These are phyloP conservation scores for Filosporella fistucella DNA, from an alignment of 495 filamentous ascomycete species.

Conservation along the genomic window DNA sequence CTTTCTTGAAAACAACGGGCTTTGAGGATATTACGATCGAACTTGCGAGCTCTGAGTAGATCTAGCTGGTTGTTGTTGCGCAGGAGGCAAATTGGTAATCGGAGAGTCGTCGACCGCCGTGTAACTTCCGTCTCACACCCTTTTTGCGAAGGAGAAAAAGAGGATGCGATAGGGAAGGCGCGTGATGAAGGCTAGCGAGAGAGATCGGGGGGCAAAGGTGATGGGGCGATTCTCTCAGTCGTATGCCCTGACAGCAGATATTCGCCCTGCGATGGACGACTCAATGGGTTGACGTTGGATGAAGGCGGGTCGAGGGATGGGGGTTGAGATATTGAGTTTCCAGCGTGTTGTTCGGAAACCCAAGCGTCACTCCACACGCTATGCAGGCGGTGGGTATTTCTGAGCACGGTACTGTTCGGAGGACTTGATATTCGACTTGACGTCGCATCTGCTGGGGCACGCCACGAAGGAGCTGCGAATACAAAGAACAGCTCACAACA, in stretches of 20 bases:
- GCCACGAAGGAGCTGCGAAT: no score
- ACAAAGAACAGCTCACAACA: no score
- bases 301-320: conserved; percentile 1
- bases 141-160: conserved; percentile 15
- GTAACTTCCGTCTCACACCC: conserved; percentile 13
- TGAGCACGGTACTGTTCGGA: no score
- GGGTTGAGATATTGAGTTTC: conserved; percentile 10
- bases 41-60: not conserved
- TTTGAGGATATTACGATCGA: not conserved
- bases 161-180: conserved; percentile 24
- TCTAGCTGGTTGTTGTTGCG: not conserved
- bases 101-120: conserved; percentile 9
- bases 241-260: not conserved
- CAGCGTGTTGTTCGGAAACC: conserved; percentile 5
- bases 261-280: conserved; percentile 13
- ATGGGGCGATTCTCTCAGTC: conserved; percentile 3
- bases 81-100: conserved; percentile 18
- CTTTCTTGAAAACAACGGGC: not conserved
- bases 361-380: no score
- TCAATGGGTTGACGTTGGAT: conserved; percentile 8
- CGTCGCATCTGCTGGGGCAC: no score
- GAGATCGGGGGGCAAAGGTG: not conserved
- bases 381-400: no score
- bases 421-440: no score
- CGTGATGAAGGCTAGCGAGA: conserved; percentile 19